These are phyloP conservation scores for Pisolithus orientalis DNA, from an alignment of 768 basidiomycete genomes.

Conservation along the genomic window DNA sequence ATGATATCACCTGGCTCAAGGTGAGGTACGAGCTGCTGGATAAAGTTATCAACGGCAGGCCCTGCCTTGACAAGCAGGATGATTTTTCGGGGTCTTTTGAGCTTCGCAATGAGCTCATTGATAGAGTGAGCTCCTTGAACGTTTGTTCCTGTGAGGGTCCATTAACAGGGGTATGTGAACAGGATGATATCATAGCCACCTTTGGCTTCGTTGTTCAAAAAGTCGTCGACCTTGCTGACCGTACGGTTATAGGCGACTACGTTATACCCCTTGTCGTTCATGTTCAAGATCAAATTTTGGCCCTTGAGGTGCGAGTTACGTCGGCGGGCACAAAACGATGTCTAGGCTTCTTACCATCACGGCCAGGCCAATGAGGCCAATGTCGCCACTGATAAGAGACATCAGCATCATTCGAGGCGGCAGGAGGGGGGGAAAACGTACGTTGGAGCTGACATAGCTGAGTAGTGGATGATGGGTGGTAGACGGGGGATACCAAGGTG, in stretches of 20 bases:
- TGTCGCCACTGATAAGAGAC: slow-evolving; percentile 68
- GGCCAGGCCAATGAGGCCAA: slow-evolving; percentile 97
- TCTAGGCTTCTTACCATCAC: slow-evolving; percentile 72
- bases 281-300: slow-evolving; percentile 96
- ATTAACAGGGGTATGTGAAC: slow-evolving; percentile 2
- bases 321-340: slow-evolving; percentile 8
- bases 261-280: slow-evolving; percentile 99
- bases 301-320: slow-evolving; percentile 44
- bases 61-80: slow-evolving; percentile 99
- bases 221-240: slow-evolving; percentile 89
- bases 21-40: slow-evolving; percentile 78
- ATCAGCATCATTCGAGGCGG: slow-evolving; percentile 16
- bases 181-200: slow-evolving; percentile 48
- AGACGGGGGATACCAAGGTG: slow-evolving; percentile 25
- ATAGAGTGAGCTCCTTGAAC: slow-evolving; percentile 93
- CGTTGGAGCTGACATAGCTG: slow-evolving; percentile 41
- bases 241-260: slow-evolving; percentile 98
- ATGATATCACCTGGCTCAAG: slow-evolving; percentile 97
- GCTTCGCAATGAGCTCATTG: slow-evolving; percentile 84
- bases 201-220: slow-evolving; percentile 97
- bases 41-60: slow-evolving; percentile 92
- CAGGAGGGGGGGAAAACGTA: slow-evolving; percentile 32
- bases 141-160: slow-evolving; percentile 69
- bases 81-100: slow-evolving; percentile 95
- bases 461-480: slow-evolving; percentile 27